Evolutionary conservation across 1,284 basidiomycete genomes (phyloP).

Genomic region (Volvariella surrecta): DNA sequence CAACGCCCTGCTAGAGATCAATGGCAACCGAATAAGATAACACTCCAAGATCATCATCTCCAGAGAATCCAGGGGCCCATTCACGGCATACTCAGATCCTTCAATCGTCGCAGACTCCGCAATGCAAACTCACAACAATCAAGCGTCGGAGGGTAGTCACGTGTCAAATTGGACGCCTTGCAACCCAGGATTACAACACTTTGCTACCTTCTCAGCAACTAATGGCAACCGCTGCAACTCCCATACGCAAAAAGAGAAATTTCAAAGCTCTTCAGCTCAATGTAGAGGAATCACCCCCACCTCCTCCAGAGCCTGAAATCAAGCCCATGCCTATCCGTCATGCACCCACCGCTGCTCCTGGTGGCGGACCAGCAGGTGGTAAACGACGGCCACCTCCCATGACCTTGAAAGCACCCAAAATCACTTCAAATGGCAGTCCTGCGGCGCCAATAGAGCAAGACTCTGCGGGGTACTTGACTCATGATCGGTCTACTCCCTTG

Average conservation of each 20-base stretch:
- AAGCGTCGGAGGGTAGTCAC: too few species aligned
- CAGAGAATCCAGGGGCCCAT: too few species aligned
- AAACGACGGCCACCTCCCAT: conserved; percentile 36
- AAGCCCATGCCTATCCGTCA: conserved; percentile 25
- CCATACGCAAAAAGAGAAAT: conserved; percentile 42
- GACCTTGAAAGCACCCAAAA: conserved; percentile 34
- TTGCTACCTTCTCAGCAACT: too few species aligned
- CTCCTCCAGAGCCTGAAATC: conserved; percentile 12
- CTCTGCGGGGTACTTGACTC: conserved; percentile 21
- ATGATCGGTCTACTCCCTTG: conserved; percentile 20
- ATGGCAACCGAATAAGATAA: too few species aligned
- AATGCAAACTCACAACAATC: too few species aligned
- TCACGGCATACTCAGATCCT: too few species aligned
- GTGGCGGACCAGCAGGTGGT: conserved; percentile 18
- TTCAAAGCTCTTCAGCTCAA: conserved; percentile 37
- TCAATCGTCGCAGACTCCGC: too few species aligned
- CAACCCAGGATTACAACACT: too few species aligned
- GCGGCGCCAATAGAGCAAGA: conserved; percentile 22
- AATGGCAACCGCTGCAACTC: conserved; percentile 14
- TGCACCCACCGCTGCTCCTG: conserved; percentile 20
- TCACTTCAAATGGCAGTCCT: conserved; percentile 20
- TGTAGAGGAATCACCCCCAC: conserved; percentile 19
- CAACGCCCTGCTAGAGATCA: too few species aligned
- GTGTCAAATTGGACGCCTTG: too few species aligned
- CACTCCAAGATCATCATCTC: too few species aligned